Percentiles rank a stretch among this genome's conserved stretches.
These are phyloP conservation scores for Ceriops decandra DNA, from an alignment of 345 rosid species.

Conservation along the genomic window DNA sequence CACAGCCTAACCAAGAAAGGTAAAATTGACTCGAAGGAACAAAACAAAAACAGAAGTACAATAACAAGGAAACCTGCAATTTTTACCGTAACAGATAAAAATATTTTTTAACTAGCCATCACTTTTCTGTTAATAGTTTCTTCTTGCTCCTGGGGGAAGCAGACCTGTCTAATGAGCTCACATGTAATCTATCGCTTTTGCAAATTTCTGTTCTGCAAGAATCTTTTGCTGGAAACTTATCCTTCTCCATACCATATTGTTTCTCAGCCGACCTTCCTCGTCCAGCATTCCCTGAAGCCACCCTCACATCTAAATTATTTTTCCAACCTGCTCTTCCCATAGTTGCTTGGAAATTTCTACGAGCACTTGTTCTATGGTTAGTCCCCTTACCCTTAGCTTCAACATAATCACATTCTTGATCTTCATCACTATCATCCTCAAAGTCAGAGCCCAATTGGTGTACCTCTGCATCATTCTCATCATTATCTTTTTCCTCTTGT, in stretches of 20 bases:
- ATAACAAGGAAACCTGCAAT: conserved; percentile 13
- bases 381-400: conserved; percentile 33
- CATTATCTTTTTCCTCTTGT: conserved; percentile 28
- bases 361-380: conserved; percentile 1
- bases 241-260: background rate
- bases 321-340: conserved; percentile 10
- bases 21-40: background rate
- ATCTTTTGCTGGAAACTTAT: background rate
- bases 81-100: background rate
- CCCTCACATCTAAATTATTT: conserved; percentile 9
- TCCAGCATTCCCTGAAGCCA: conserved; percentile 10
- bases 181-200: background rate
- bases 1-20: background rate
- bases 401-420: conserved; percentile 18
- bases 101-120: background rate
- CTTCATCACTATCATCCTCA: conserved; percentile 37
- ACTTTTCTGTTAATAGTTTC: conserved; percentile 2
- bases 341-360: background rate
- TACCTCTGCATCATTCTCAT: conserved; percentile 20
- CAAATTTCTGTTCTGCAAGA: background rate
- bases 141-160: conserved; percentile 1
- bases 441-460: conserved; percentile 31
- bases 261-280: conserved; percentile 9
- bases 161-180: conserved; percentile 1
- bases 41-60: background rate